Conservation (phyloP, 1,139 yeast species). For the Saccharomyces hybrid region DNA sequence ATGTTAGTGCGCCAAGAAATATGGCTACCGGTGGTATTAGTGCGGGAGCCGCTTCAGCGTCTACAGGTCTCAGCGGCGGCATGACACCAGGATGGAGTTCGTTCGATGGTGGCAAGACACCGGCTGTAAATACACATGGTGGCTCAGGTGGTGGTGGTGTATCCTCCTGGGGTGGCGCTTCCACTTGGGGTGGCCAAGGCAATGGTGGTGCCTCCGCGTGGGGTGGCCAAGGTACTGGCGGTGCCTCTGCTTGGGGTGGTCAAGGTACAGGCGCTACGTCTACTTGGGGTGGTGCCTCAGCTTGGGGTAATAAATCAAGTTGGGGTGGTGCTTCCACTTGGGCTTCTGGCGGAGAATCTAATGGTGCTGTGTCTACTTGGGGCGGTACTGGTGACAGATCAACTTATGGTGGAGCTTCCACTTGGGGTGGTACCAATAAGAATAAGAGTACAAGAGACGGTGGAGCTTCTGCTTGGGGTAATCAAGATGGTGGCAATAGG, state of each 20-base stretch:
- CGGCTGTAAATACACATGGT: conserved; percentile 39
- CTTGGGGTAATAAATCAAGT: conserved; percentile 36
- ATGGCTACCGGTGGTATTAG: conserved; percentile 24
- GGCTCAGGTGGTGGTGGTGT: conserved; percentile 37
- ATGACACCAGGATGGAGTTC: conserved; percentile 48
- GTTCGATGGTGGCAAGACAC: conserved; percentile 41
- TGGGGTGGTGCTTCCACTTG: conserved; percentile 33
- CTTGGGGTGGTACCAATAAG: conserved; percentile 25
- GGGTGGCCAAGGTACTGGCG: conserved; percentile 26
- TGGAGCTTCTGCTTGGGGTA: conserved; percentile 27
- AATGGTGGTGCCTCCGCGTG: conserved; percentile 38
- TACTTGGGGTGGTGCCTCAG: conserved; percentile 37
- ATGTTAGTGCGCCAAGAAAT: conserved; percentile 32
- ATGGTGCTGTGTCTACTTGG: conserved; percentile 30
- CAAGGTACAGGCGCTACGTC: conserved; percentile 34
- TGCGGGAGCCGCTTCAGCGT: conserved; percentile 19
- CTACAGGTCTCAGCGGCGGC: conserved; percentile 37
- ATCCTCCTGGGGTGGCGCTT: conserved; percentile 44
- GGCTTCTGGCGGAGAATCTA: conserved; percentile 29
- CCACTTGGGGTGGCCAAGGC: conserved; percentile 45
- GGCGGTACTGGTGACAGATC: conserved; percentile 24
- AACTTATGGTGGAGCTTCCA: conserved; percentile 29
- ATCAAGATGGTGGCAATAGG: conserved; percentile 31
- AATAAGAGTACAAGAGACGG: conserved; percentile 13
- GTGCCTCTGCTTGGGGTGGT: conserved; percentile 23